Conservation (phyloP, 805 yeast species). For the Yamadazyma takamatsuzukensis region DNA sequence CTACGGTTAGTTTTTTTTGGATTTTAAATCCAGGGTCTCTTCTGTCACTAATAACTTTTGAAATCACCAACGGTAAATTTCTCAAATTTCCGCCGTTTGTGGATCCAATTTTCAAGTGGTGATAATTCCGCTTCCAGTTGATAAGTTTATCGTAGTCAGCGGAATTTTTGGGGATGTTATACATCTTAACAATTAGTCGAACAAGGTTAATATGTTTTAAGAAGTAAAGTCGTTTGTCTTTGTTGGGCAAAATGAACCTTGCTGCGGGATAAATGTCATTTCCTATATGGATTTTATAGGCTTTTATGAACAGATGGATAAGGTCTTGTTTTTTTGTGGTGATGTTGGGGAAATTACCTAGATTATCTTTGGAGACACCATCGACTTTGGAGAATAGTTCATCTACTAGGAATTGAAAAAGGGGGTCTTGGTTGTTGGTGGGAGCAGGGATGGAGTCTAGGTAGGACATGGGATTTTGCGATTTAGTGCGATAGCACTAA, state of each 20-base stretch:
- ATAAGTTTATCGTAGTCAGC: conserved; percentile 48
- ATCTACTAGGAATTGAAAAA: conserved; percentile 36
- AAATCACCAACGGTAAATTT: conserved; percentile 46
- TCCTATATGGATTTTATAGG: conserved; percentile 37
- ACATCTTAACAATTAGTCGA: conserved; percentile 40
- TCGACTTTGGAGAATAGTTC: conserved; percentile 41
- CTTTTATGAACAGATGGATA: conserved; percentile 24
- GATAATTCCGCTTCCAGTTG: conserved; percentile 36
- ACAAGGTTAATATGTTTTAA: conserved; percentile 64
- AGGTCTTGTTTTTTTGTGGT: conserved; percentile 24
- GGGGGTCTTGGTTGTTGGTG: conserved; percentile 36
- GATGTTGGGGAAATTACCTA: conserved; percentile 21
- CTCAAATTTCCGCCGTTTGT: conserved; percentile 25
- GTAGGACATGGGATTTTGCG: conserved; percentile 9
- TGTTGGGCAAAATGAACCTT: conserved; percentile 56
- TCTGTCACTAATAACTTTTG: conserved; percentile 48
- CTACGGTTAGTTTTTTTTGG: conserved; percentile 17
- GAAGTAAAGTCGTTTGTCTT: conserved; percentile 59
- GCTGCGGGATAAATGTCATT: conserved; percentile 63
- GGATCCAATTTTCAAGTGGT: conserved; percentile 22
- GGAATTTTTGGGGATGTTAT: conserved; percentile 58
- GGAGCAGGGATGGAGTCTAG: conserved; percentile 23
- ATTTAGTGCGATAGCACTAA: no score
- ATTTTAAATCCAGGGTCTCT: conserved; percentile 40
- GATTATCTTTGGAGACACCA: conserved; percentile 22